Base-by-base conservation (phyloP, 306 rosid species). In the Phaseolus lunatus region DNA sequence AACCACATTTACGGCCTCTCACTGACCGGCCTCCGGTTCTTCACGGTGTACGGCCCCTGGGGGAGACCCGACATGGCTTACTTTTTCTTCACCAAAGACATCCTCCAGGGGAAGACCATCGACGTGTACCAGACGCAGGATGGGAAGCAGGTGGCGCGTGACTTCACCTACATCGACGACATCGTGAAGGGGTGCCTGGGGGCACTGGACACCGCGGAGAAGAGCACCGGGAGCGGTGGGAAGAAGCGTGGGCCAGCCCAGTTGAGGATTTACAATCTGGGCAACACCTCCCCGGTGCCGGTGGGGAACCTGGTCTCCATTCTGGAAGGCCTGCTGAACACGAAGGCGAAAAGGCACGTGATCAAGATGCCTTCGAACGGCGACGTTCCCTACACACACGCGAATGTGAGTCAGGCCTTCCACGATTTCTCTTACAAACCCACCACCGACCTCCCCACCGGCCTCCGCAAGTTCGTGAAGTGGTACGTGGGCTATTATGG, bases 61-160 rank as follows among this genome's bases (percentile, higher is more conserved):
- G 97, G 98, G 0, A 63, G 97, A 45, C 98, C 97, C 0, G 97
- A 93, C 91, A 93, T 93, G 98, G 98, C 98, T 1, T 93, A 91
- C 41, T 93, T 91, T 83, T 93, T 93, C 81, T 93, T 93, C 90
- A 93, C 98, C 0, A 89, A 89, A 35, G 97, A 85, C 62, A 93
- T 93, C 0, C 84, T 93, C 22, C 96, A 89, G 1, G 96, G 98
- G 11, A 93, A 91, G 61, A 52, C 73, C 29, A 84, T 93, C 8
- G 91, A 93, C 1, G 79, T 93, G 0, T 93, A 89, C 85, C 78
- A 80, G 58, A 89, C 95, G 0, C 88, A 81, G 11, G 93, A 91
- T 5, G 93, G 83, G 5, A 91, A 93, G 39, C 95, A 91, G 85
- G 98, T 93, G 83, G 98, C 98, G 87, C 97, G 98, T 88, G 98